Percentiles rank a stretch among this genome's conserved stretches.
These are phyloP conservation scores for Trichoderma pleuroti DNA, from an alignment of 2,329 filamentous ascomycete species.

Conservation along the genomic window DNA sequence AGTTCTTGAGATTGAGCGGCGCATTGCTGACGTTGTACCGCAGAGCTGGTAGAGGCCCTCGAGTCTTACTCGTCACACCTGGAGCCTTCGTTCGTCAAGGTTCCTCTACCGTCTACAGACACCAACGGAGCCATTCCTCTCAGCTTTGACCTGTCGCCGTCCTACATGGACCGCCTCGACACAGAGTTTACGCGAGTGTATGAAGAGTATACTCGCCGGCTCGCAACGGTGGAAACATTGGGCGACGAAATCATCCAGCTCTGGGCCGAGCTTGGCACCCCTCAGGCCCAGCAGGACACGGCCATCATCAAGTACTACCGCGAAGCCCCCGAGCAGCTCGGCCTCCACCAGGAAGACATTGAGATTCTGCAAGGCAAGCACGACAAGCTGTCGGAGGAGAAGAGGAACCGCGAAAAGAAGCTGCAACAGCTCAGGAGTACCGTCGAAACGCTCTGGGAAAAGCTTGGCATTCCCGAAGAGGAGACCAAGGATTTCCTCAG, in stretches of 20 bases:
- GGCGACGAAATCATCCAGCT: slow-evolving; percentile 86
- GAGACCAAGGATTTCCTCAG: slow-evolving; percentile 85
- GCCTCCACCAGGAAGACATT: slow-evolving; percentile 84
- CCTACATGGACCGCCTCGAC: slow-evolving; percentile 83
- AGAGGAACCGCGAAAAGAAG: slow-evolving; percentile 73
- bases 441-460: slow-evolving; percentile 87
- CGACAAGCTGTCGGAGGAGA: slow-evolving; percentile 84
- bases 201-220: slow-evolving; percentile 87
- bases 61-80: slow-evolving; percentile 96
- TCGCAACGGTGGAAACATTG: slow-evolving; percentile 69
- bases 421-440: slow-evolving; percentile 70
- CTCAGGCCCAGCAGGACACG: slow-evolving; percentile 86
- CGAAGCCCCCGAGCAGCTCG: slow-evolving; percentile 88
- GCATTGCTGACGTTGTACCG: background rate
- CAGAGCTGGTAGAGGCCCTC: slow-evolving; percentile 88
- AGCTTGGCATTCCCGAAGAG: slow-evolving; percentile 74
- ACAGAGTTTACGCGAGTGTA: slow-evolving; percentile 91
- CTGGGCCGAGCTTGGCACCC: slow-evolving; percentile 93
- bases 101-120: slow-evolving; percentile 78
- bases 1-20: background rate
- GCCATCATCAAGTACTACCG: slow-evolving; percentile 85
- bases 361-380: slow-evolving; percentile 66
- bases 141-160: slow-evolving; percentile 85
- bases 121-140: slow-evolving; percentile 73
- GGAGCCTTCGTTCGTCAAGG: slow-evolving; percentile 80